Evolutionary conservation across 75 land plant genomes (phyloP).

Genomic region (Selaginella moellendorffii): DNA sequence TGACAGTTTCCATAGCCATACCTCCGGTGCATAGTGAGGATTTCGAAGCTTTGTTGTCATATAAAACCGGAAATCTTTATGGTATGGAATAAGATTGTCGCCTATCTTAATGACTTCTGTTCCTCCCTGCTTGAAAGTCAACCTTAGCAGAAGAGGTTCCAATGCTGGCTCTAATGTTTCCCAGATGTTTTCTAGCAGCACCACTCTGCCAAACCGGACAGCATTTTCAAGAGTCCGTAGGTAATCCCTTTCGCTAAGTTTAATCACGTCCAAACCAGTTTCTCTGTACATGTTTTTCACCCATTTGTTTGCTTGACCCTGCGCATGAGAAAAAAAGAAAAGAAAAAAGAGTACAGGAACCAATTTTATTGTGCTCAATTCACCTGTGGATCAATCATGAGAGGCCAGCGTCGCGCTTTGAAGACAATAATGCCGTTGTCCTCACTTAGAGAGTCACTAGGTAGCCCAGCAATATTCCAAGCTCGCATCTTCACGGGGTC

Average conservation of each 20-base stretch:
- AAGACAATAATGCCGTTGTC: conserved; percentile 32
- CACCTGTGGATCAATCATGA: conserved; percentile 37
- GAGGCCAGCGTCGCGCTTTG: conserved; percentile 28
- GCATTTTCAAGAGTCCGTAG: conserved; percentile 29
- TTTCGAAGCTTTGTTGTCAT: conserved; percentile 29
- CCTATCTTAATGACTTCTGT: conserved; percentile 32
- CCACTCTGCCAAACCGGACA: conserved; percentile 24
- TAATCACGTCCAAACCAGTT: conserved; percentile 26
- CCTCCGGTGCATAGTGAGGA: conserved; percentile 32
- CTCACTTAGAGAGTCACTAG: conserved; percentile 32
- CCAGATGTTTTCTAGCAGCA: conserved; percentile 25
- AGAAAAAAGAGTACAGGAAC: not conserved
- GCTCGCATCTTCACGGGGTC: conserved; percentile 32
- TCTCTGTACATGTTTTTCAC: conserved; percentile 31
- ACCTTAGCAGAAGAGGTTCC: conserved; percentile 25
- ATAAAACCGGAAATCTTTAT: conserved; percentile 23
- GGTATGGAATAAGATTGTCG: conserved; percentile 30
- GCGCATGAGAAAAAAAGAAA: not conserved
- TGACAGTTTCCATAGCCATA: not conserved
- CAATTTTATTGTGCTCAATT: not conserved
- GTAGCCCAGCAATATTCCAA: conserved; percentile 34
- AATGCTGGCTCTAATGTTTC: conserved; percentile 29
- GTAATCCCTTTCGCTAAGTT: conserved; percentile 28
- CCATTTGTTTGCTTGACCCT: conserved; percentile 38
- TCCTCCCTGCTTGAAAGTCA: conserved; percentile 28